Evolutionary conservation across 2,329 filamentous ascomycete species (phyloP), one percentile per base, ranked within the genome.

Genomic region (Celoporthe dispersa): DNA sequence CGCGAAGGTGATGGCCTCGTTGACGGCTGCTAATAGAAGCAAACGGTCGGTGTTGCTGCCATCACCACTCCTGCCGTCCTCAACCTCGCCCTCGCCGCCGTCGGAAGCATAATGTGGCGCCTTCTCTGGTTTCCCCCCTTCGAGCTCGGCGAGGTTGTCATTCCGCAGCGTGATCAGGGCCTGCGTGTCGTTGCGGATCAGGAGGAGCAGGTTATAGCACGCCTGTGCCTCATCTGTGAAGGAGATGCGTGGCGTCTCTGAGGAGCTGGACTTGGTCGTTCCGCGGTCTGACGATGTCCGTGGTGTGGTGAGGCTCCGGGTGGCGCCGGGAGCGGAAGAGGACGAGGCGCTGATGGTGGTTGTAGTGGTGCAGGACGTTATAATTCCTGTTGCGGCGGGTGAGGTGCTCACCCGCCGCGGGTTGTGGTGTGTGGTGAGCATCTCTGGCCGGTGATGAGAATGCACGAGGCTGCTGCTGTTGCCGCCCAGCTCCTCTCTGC

Each of bases 101-200:
- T 51, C 2, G 55, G 44, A 37, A 37, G 41, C 25, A 19, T n/a
- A n/a, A 57, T n/a, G 22, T 33, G 59, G 53, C 7, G 66, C 60
- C 11, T 31, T 19, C 7, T 19, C 25, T n/a, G 39, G n/a, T 4
- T 60, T 60, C 6, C 7, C 37, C 12, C 22, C 28, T 62, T 71
- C 68, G 19, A 71, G 51, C 6, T 51, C 22, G 53, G 59, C 37
- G 1, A 71, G 65, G 14, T 68, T 70, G 37, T 70, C 70, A 44
- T 71, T 71, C 14, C 70, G 65, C 19, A 71, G 57, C 22, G 70
- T 57, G 59, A 71, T 71, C 51, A 71, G 70, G n/a, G 62, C 41
- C n/a, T 71, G 70, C 3, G 70, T 71, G 53, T 71, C 70, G 31
- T 67, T 57, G 4, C 70, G 70, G 39, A 71, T 66, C 31, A 71